These are phyloP conservation scores for Ganoderma multipileum DNA, from an alignment of 1,284 basidiomycete species.

Conservation along the genomic window DNA sequence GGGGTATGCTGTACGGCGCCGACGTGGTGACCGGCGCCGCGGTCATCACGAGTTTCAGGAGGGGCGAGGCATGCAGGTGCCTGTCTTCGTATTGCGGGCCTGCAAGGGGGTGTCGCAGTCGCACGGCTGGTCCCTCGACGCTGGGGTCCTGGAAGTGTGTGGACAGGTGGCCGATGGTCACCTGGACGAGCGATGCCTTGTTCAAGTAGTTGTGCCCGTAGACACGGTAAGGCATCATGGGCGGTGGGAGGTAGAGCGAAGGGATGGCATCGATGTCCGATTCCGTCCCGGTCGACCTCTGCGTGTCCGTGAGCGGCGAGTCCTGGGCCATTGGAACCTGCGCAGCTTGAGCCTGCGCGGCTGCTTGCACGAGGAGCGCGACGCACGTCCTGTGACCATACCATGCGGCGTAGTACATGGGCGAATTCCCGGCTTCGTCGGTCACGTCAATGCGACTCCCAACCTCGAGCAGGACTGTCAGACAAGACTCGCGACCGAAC, in stretches of 20 bases:
- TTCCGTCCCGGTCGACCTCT: slow-evolving; percentile 54
- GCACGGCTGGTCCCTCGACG: slow-evolving; percentile 53
- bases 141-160: slow-evolving; percentile 37
- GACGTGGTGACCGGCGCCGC: slow-evolving; percentile 80
- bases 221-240: slow-evolving; percentile 95
- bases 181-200: slow-evolving; percentile 86
- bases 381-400: slow-evolving; percentile 90
- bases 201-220: slow-evolving; percentile 95
- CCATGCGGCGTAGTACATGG: slow-evolving; percentile 98
- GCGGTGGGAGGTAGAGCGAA: slow-evolving; percentile 92
- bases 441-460: slow-evolving; percentile 77
- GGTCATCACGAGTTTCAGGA: slow-evolving; percentile 95
- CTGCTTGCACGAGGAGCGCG: slow-evolving; percentile 70
- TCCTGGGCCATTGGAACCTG: slow-evolving; percentile 31
- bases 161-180: slow-evolving; percentile 81
- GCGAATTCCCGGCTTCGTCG: slow-evolving; percentile 89
- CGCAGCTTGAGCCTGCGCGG: slow-evolving; percentile 31
- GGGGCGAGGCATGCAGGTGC: slow-evolving; percentile 75
- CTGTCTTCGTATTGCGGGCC: slow-evolving; percentile 65
- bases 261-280: slow-evolving; percentile 92
- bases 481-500: slow-evolving; percentile 83
- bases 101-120: slow-evolving; percentile 72
- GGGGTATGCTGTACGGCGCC: slow-evolving; percentile 87
- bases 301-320: slow-evolving; percentile 41
- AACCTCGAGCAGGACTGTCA: slow-evolving; percentile 80